Evolutionary conservation across 2,329 filamentous ascomycete genomes (phyloP), one percentile per base, ranked within the genome.

Genomic region (Aspergillus costaricaensis): DNA sequence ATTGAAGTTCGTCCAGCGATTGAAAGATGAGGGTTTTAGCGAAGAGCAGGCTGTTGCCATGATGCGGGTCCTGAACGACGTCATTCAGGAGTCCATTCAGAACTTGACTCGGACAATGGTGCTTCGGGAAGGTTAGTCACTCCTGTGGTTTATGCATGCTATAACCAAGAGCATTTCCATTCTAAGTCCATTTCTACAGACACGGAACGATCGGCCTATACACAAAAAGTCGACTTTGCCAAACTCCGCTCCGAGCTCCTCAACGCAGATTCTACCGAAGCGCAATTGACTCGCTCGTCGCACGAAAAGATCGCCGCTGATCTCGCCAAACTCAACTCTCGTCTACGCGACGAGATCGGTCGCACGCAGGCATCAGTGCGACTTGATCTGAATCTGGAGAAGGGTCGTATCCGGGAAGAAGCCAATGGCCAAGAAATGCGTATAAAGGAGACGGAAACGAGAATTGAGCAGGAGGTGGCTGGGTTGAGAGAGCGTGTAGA

Each of bases 51-150:
- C 93, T 2, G 92, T 92, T 25, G 94, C 95, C n/a, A 95, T 97
- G 90, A 98, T 99, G 95, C 91, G 91, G 74, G 91, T 98, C 6
- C 82, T 99, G 41, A 93, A 92, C 77, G 93, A 98, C 76, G 94
- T 98, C 9, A 97, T 99, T 66, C 91, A 98, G 76, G 95, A 99
- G 79, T 96, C 91, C 74, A 98, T 99, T 69, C 94, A 97, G 76
- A 98, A 98, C 77, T 85, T 99, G 53, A 98, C 94, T 0, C 88
- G 94, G 65, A 98, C 94, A 15, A 99, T 99, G 95, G 95, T 99
- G 44, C 86, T 96, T 50, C 91, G 93, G 72, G 95, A 99, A 80
- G 95, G 96, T 79, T 87, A 91, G 68, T 65, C 14, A 17, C 55
- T 19, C 44, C 14, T 49, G 25, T 39, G 15, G 12, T 50, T 8